Evolutionary conservation across 257 asterid species (phyloP), one percentile per base, ranked within the genome.

Genomic region (Plectranthus barbatus): DNA sequence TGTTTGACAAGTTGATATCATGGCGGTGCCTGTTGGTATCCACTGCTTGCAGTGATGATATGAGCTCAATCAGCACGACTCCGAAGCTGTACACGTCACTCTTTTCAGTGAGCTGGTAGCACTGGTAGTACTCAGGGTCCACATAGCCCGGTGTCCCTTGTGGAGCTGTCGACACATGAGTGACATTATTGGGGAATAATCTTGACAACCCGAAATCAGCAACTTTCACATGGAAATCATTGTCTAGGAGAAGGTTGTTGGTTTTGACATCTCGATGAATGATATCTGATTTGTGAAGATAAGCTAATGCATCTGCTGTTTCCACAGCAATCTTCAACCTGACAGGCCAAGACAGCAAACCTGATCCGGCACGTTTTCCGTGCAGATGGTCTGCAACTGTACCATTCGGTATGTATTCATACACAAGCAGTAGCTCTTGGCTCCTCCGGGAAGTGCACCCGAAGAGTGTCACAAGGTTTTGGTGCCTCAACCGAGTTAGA

Each of bases 81-180:
- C 97, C 97, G 2, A 90, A 90, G 72, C 97, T 90, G 42, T 80
- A 90, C 0, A 83, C 95, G 17, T 87, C 96, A 19, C 97, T 90
- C 21, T 73, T 90, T 33, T 84, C 87, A 0, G 95, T 90, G 14
- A 90, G 84, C 21, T 87, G 87, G 78, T 87, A 90, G 75, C 83
- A 85, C 19, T 85, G 82, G 45, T 90, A 84, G 69, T 90, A 87
- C 76, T 87, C 95, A 0, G 97, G 97, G 70, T 90, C 95, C 0
- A 87, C 96, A 21, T 87, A 90, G 62, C 96, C 96, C 0, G 95
- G 97, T 2, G 96, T 87, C 34, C 97, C 97, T 62, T 90, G 97
- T 20, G 97, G 96, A 31, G 96, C 96, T 1, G 96, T 87, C 8
- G 97, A 85, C 56, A 87, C 81, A 26, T 90, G 97, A 2, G 91